Evolutionary conservation across 192 early-diverging fungal genomes (phyloP), one percentile per base, ranked within the genome.

Genomic region (Backusella psychrophila): DNA sequence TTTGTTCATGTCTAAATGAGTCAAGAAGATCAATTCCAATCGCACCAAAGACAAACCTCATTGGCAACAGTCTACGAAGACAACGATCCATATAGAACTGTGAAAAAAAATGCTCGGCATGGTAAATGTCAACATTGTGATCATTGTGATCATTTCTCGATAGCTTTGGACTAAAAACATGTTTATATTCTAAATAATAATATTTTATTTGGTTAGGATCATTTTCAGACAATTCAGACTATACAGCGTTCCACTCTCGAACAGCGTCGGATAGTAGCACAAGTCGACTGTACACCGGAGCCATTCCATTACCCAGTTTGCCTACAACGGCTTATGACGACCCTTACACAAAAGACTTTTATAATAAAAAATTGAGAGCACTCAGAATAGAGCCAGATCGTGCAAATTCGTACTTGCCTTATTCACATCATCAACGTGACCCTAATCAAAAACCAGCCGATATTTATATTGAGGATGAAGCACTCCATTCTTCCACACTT

Each of bases 51-150:
- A 15, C n/a, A 75, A 26, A 49, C 59, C 33, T 65, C 44, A 7
- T 29, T 71, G 6, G 29, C 70, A 29, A 44, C 39, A 44, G 44
- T 71, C 21, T 49, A 71, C 14, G 70, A 41, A 59, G 68, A 69
- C 19, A 76, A 74, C 69, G 77, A 78, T 74, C 77, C 77, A 42
- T 78, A 78, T 44, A 69, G 77, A 74, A 72, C 63, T 9, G 53
- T 39, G 21, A 73, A 66, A 33, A 78, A 70, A 38, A 39, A 35
- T 23, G 67, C 71, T 39, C 34, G 53, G 34, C 63, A 66, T 44
- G 77, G 77, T 78, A 78, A 69, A 38, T 26, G 67, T 8, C 19
- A 53, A 53, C 6, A 3, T 31, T 33, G 3, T 36, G 17, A 9
- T 31, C 6, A 3, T 31, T 33, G 3, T 36, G 17, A 9, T 31